Evolutionary conservation across 345 rosid genomes (phyloP).

Genomic region (Cardiospermum halicacabum): DNA sequence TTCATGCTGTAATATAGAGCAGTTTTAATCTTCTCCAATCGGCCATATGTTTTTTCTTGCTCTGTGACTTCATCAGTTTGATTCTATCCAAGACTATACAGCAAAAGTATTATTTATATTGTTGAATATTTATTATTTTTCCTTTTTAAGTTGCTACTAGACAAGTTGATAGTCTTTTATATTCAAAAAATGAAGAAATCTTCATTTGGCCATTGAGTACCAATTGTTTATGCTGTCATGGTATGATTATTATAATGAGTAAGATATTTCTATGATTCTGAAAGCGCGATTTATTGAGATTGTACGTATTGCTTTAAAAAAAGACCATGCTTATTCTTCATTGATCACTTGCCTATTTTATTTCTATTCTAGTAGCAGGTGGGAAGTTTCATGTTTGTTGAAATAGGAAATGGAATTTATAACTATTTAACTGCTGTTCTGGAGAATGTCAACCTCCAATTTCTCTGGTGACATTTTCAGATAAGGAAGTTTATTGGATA

Average conservation of each 20-base stretch:
- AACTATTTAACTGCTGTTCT: not conserved
- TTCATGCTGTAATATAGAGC: not conserved
- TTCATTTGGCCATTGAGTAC: not conserved
- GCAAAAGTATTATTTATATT: no score
- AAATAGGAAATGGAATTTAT: not conserved
- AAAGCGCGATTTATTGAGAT: not conserved
- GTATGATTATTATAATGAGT: not conserved
- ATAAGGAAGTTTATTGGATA: not conserved
- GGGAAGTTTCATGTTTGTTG: not conserved
- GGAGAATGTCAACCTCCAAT: not conserved
- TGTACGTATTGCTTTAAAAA: not conserved
- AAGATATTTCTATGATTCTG: not conserved
- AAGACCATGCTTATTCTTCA: no score
- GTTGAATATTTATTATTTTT: no score
- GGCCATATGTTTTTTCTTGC: no score
- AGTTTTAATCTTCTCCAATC: not conserved
- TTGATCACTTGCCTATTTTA: no score
- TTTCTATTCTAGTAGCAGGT: not conserved
- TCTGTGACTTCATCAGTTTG: no score
- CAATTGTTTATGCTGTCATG: not conserved
- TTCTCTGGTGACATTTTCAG: not conserved
- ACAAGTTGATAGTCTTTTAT: not conserved
- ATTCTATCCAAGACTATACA: not conserved
- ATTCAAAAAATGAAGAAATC: not conserved
- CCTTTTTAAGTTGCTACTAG: not conserved